These are phyloP conservation scores for Saccharomyces mikatae DNA, from an alignment of 805 yeast species.

Conservation along the genomic window DNA sequence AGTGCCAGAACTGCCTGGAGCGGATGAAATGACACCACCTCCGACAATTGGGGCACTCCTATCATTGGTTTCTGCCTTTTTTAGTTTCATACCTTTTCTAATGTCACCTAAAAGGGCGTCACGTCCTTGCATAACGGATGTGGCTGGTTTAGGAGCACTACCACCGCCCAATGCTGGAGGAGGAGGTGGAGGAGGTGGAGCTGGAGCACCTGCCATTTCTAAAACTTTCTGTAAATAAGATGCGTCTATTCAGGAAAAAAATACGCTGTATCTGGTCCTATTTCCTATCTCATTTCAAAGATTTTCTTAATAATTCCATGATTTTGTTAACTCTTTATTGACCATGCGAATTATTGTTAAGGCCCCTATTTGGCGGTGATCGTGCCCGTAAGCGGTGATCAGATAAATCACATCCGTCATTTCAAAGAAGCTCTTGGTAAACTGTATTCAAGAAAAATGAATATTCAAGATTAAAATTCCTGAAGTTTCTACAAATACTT, in stretches of 20 bases:
- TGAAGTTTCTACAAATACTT: no score
- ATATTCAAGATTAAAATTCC: neutral
- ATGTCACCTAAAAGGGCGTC: slow-evolving; percentile 73
- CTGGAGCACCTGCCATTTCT: slow-evolving; percentile 28
- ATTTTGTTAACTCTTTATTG: neutral
- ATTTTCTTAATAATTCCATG: neutral
- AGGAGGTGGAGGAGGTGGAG: slow-evolving; percentile 54
- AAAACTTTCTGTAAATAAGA: slow-evolving; percentile 4
- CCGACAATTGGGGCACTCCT: slow-evolving; percentile 54
- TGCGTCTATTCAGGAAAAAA: neutral
- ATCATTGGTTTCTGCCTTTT: slow-evolving; percentile 58
- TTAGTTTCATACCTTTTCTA: slow-evolving; percentile 55
- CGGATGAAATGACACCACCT: slow-evolving; percentile 29
- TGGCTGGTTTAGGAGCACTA: slow-evolving; percentile 26
- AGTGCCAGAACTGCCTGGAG: slow-evolving; percentile 16
- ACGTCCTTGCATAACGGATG: slow-evolving; percentile 33
- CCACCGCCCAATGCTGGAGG: slow-evolving; percentile 30
- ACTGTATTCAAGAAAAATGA: neutral
- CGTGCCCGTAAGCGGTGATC: neutral
- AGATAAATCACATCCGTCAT: neutral
- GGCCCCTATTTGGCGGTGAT: neutral
- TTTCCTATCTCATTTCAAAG: neutral
- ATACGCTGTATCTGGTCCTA: neutral
- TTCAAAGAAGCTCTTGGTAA: neutral
- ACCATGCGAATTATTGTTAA: neutral